Evolutionary conservation across 108 stramenopile species (phyloP), one percentile per base, ranked within the genome.

Genomic region (Asterionellopsis glacialis): DNA sequence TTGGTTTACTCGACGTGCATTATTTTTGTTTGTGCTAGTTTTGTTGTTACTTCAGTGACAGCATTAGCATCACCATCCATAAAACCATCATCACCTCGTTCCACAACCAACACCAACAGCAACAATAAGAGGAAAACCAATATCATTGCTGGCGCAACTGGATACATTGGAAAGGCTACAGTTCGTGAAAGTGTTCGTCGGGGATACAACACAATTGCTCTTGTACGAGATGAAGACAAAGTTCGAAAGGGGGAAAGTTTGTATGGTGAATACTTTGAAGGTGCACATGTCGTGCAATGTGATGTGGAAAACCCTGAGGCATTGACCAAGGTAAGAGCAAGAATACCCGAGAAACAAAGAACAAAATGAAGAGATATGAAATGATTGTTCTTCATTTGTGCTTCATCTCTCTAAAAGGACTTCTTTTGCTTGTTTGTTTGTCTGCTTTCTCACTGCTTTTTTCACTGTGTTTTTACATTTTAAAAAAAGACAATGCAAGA

Each of bases 161-260:
- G 82, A 11, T 80, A 83, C 47, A 83, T 83, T 59, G 82, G 82
- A 25, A 67, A 71, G 58, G 74, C 79, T 11, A 72, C 69, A 13
- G 82, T 83, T 15, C 67, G 58, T 5, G 82, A 83, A 65, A 73
- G 72, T 44, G 72, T 77, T 27, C 14, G 62, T 23, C 59, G 77
- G 23, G 82, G 78, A 21, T 80, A 83, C 43, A 61, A 64, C 42
- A 80, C 79, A 3, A 61, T 80, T 55, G 67, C 79, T 18, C 57
- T 83, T 11, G 82, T 83, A 9, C 63, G 81, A 13, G 54, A 76
- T 48, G 24, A 19, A 27, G 24, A 18, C 0, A 57, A 56, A 27
- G 18, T 63, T 12, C 10, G 13, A 50, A n/a, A n/a, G 33, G 67
- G 65, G 0, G 62, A 75, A 62, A 65, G 74, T 27, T 43, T 68